Evolutionary conservation across 2,329 filamentous ascomycete species (phyloP).

Genomic region (Phialophora tarda): DNA sequence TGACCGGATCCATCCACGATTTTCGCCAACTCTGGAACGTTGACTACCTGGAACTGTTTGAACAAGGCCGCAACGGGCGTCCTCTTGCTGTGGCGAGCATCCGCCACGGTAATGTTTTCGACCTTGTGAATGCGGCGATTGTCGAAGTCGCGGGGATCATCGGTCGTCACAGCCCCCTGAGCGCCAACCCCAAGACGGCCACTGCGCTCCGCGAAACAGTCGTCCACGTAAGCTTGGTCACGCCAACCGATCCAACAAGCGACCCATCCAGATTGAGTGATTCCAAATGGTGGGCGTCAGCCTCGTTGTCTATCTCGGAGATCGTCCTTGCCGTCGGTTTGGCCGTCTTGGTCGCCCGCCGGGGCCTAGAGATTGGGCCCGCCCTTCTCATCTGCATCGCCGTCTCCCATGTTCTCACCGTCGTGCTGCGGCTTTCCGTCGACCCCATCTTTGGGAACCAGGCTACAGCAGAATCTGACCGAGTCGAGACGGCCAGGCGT

Average conservation of each 20-base stretch:
- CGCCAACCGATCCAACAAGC: neutral
- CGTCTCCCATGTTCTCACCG: neutral
- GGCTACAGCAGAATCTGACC: neutral
- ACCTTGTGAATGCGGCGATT: neutral
- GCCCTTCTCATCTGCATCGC: neutral
- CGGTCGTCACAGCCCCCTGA: neutral
- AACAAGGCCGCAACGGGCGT: neutral
- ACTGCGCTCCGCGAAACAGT: neutral
- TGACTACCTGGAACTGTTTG: neutral
- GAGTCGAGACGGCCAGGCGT: neutral
- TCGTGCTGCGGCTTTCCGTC: neutral
- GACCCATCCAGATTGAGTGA: neutral
- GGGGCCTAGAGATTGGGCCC: neutral
- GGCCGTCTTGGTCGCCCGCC: neutral
- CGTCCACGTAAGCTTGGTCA: neutral
- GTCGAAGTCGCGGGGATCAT: neutral
- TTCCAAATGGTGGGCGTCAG: neutral
- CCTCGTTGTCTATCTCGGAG: neutral
- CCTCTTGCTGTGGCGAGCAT: neutral
- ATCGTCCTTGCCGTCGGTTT: neutral
- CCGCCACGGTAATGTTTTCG: neutral
- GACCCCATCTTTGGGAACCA: neutral
- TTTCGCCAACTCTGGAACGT: neutral
- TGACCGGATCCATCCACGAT: neutral
- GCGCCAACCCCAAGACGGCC: neutral